Evolutionary conservation across 1,284 basidiomycete genomes (phyloP), one percentile per base, ranked within the genome.

Genomic region (Gymnopus androsaceus): DNA sequence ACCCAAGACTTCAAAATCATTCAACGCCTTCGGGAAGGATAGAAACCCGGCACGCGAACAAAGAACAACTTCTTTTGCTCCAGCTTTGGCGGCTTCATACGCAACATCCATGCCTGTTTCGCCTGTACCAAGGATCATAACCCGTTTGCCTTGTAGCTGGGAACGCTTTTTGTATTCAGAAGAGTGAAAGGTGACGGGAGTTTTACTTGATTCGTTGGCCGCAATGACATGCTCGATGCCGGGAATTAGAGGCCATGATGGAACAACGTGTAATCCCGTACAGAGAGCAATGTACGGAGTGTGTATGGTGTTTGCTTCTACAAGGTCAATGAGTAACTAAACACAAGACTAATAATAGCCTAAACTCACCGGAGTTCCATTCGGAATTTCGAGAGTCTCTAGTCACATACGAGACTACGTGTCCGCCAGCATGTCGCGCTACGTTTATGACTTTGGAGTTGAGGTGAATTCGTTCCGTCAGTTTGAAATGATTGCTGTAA

Each of bases 71-170:
- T 83, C 77, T 55, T 75, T 74, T 3, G 84, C 81, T 6, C 76
- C 75, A 2, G 78, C 78, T 61, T 85, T 81, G 27, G 81, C 78
- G 21, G 74, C 67, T 60, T 77, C 75, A 57, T 78, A 78, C 34
- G 79, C 82, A 36, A 88, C 70, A 63, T 88, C 85, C 82, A 86
- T 84, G 2, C 83, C 84, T 4, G 85, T 88, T 67, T 88, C 85
- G 0, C 85, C 85, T 3, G 76, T 78, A 0, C 84, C 84, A 23
- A 85, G 70, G n/a, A 86, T 75, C 68, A 85, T 72, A 19, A 86
- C 76, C 14, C 74, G 70, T 59, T 76, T 74, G 19, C 74, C 77
- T n/a, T 59, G 51, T 5, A 85, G 69, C 62, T 84, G 77, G 0
- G 67, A 60, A 9, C 77, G 75, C 7, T 66, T 64, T 62, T 84